Evolutionary conservation across 306 rosid species (phyloP).

Genomic region (Biancaea sappan): DNA sequence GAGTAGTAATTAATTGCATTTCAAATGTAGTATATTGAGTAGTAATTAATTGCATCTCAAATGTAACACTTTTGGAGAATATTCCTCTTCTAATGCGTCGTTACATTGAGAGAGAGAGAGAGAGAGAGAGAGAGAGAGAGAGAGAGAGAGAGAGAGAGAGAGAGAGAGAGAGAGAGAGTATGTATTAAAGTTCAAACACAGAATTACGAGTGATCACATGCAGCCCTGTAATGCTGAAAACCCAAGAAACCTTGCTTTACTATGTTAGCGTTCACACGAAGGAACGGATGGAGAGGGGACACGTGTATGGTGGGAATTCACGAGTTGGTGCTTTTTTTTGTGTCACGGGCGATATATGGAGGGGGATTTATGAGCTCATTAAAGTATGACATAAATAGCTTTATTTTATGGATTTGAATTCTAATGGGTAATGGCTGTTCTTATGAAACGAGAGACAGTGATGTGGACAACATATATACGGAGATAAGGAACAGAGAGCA

Average conservation of each 20-base stretch:
- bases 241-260: neutral
- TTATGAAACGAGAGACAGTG: neutral
- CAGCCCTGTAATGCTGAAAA: neutral
- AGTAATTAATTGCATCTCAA: too few species aligned
- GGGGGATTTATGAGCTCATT: neutral
- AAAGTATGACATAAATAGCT: neutral
- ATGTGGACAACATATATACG: neutral
- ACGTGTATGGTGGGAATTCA: neutral
- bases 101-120: neutral
- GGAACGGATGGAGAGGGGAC: neutral
- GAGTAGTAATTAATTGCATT: too few species aligned
- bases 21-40: too few species aligned
- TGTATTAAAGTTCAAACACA: neutral
- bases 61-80: too few species aligned
- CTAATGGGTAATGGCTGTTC: neutral
- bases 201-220: neutral
- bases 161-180: too few species aligned
- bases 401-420: neutral
- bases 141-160: too few species aligned
- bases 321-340: neutral
- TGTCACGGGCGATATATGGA: neutral
- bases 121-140: too few species aligned
- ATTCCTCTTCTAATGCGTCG: neutral
- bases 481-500: too few species aligned
- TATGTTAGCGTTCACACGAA: neutral